Evolutionary conservation across 2,329 filamentous ascomycete species (phyloP), one percentile per base, ranked within the genome.

Genomic region (Fusarium sp.): DNA sequence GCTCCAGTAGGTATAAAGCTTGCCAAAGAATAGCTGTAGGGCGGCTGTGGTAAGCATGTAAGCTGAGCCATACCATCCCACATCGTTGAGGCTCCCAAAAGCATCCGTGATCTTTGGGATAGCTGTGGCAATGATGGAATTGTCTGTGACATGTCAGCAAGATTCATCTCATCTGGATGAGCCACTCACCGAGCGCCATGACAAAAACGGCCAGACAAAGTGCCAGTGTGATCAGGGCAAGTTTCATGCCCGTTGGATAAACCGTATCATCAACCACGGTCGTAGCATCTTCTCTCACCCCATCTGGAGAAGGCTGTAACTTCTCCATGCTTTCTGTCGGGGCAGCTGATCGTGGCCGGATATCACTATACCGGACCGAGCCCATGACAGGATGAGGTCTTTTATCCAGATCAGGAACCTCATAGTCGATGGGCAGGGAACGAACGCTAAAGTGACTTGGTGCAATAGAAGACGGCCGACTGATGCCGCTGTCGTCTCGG

Each of bases 1-100:
- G 68, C 81, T 81, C 75, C 81, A 86, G 67, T 86, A 86, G 18
- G 83, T 86, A 74, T 86, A 87, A 48, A 86, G 71, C 64, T 85
- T 85, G 37, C 83, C 83, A 63, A 82, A 83, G 35, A 83, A 78
- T 8, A 85, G 77, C 67, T 85, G 84, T 18, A 85, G 80, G 1
- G 84, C 82, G 31, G 82, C 79, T 6, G 82, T 80, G 4, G 85
- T 84, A 33, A 87, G 81, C 71, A 85, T 79, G 71, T 86, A 85
- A 45, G 84, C 82, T 7, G 78, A 83, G 4, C 85, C 86, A 68
- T 88, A 88, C 87, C 87, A 89, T 56, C 85, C 85, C 13, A 89
- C 83, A 64, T 88, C 86, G 9, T 83, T 80, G 8, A 88, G 79
- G 57, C 84, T 83, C 27, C 84, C 79, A 77, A 86, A 85, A 16